Evolutionary conservation across 441 rosid species (phyloP), one percentile per base, ranked within the genome.

Genomic region (Sinapis alba): DNA sequence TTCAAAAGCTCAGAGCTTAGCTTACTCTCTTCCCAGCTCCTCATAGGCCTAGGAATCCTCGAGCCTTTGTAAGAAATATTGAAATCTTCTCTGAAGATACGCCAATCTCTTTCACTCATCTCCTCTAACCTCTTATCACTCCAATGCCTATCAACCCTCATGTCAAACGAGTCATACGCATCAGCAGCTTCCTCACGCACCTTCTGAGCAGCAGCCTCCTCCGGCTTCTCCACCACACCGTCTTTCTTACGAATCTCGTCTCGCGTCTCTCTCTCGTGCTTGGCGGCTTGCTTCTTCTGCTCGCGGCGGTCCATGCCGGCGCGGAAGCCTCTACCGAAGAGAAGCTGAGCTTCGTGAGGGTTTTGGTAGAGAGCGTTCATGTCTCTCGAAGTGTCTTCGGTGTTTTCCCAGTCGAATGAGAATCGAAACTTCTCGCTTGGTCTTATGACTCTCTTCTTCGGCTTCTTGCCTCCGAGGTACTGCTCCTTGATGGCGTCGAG

Each of bases 131-230:
- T 86, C 94, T 90, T 94, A 47, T 94, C 93, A 0, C 94, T 86
- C 99, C 98, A 94, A 71, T 94, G 99, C 75, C 96, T 85, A 80
- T 94, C 98, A n/a, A 92, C 96, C 69, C 94, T 85, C 96, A 94
- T 92, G 72, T 94, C 93, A 24, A 92, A 94, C 18, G 97, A 83
- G 75, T 94, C 99, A 23, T 94, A 94, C n/a, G 85, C 8, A 45
- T 92, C 95, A 0, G 99, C 97, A 9, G 96, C 95, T 63, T 86
- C 93, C 62, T 92, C 98, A 18, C 88, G 86, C 41, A 87, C 83
- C 78, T 59, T 92, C 79, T 87, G 88, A 0, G 92, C 97, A 1
- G 88, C 90, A 0, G 90, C 97, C 73, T 94, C 99, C 88, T 94
- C 98, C 0, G 97, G 99, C 64, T 45, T 86, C 90, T 94, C 97